Evolutionary conservation across 2,329 filamentous ascomycete species (phyloP).

Genomic region (Hypomyces rosellus): DNA sequence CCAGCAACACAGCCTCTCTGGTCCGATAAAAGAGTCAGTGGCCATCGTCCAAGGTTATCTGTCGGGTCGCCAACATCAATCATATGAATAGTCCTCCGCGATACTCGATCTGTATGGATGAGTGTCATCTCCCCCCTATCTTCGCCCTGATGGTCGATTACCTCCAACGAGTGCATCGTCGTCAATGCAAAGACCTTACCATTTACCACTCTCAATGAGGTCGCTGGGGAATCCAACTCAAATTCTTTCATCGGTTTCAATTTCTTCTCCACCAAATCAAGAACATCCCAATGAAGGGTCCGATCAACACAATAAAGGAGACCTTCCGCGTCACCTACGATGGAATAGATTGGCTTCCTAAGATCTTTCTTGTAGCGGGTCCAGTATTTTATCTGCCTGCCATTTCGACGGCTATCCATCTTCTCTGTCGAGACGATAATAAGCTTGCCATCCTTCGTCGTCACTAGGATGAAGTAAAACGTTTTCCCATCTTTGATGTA

Average conservation of each 20-base stretch:
- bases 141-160: constrained; percentile 43
- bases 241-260: constrained; percentile 42
- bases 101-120: constrained; percentile 40
- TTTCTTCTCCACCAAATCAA: constrained; percentile 46
- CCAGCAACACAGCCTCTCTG: constrained; percentile 41
- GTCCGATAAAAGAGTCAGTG: constrained; percentile 44
- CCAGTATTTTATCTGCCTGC: constrained; percentile 40
- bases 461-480: constrained; percentile 58
- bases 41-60: constrained; percentile 24
- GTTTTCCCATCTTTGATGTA: constrained; percentile 49
- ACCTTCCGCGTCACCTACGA: constrained; percentile 48
- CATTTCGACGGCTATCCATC: constrained; percentile 11
- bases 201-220: constrained; percentile 40
- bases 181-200: constrained; percentile 48
- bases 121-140: constrained; percentile 31
- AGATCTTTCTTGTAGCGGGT: constrained; percentile 44
- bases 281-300: constrained; percentile 49
- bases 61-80: constrained; percentile 36
- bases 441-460: constrained; percentile 48
- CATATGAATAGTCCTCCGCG: constrained; percentile 39
- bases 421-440: constrained; percentile 47
- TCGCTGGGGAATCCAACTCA: constrained; percentile 47
- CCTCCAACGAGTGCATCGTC: constrained; percentile 46
- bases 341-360: constrained; percentile 46
- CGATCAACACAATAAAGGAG: constrained; percentile 51